Conservation (phyloP, 2,329 filamentous ascomycete genomes). For the Penicillium decumbens region DNA sequence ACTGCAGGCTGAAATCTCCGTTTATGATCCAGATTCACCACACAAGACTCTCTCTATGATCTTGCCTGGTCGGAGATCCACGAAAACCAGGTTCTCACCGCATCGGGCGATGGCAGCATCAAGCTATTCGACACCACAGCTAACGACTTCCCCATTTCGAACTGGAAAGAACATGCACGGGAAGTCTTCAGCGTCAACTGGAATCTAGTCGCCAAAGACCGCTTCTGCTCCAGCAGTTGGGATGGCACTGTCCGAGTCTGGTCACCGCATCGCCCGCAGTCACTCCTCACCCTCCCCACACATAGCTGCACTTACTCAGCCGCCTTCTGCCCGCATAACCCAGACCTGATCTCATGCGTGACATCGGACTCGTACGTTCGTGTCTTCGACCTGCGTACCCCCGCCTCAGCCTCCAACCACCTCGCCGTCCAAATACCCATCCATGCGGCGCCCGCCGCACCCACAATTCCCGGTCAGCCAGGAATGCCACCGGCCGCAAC, state of each 20-base stretch:
- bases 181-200: constrained; percentile 91
- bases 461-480: constrained; percentile 33
- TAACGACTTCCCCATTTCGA: constrained; percentile 79
- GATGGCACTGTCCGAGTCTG: constrained; percentile 95
- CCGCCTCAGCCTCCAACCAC: constrained; percentile 81
- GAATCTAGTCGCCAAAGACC: constrained; percentile 87
- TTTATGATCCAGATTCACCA: constrained; percentile 67
- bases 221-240: constrained; percentile 88
- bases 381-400: constrained; percentile 86
- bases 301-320: constrained; percentile 92
- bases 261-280: constrained; percentile 71
- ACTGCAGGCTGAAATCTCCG: neutral
- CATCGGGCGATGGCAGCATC: constrained; percentile 87
- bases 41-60: constrained; percentile 95
- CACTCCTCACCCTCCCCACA: constrained; percentile 79
- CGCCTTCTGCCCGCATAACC: constrained; percentile 84
- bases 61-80: constrained; percentile 92
- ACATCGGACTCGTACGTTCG: constrained; percentile 84
- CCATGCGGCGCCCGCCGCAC: constrained; percentile 60
- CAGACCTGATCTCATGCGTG: constrained; percentile 78
- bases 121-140: constrained; percentile 87
- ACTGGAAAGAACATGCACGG: constrained; percentile 87
- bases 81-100: constrained; percentile 86
- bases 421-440: constrained; percentile 78
- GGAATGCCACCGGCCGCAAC: constrained; percentile 37